Percentiles rank a stretch among this genome's conserved stretches.
Evolutionary conservation across 495 filamentous ascomycete species (phyloP).

Genomic region (Cercophora newfieldiana): DNA sequence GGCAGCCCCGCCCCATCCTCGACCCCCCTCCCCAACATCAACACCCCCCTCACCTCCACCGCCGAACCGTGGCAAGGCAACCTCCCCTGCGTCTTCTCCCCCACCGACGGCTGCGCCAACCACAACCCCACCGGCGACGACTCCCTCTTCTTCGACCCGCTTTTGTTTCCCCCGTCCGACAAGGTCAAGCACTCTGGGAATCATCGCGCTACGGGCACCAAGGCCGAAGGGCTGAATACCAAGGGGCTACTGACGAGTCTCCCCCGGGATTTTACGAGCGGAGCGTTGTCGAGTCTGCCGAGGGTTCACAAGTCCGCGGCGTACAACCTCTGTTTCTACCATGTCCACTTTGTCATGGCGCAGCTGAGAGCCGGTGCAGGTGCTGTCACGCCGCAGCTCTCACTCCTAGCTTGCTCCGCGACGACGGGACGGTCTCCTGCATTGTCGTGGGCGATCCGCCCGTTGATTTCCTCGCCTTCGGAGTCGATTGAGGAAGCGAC

Average conservation of each 20-base stretch:
- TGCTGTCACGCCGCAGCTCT: background rate
- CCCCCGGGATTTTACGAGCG: constrained; percentile 15
- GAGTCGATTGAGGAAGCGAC: constrained; percentile 6
- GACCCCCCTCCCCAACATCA: constrained; percentile 9
- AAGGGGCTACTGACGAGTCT: background rate
- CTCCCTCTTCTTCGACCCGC: constrained; percentile 25
- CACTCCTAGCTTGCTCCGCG: constrained; percentile 5
- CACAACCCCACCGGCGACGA: constrained; percentile 29
- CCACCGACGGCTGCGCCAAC: constrained; percentile 28
- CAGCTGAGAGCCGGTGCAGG: background rate
- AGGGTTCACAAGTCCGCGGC: constrained; percentile 28
- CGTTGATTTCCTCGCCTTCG: background rate
- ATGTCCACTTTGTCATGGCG: constrained; percentile 23
- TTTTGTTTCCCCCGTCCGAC: constrained; percentile 15
- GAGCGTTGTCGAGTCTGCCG: constrained; percentile 22
- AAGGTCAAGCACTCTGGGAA: constrained; percentile 19
- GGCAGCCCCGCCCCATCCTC: background rate
- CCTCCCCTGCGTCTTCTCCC: constrained; percentile 32
- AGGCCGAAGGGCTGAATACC: no score
- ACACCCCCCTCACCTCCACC: background rate
- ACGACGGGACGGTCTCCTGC: constrained; percentile 14
- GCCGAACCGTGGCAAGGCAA: constrained; percentile 30
- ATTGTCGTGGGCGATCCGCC: constrained; percentile 16
- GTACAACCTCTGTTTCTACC: constrained; percentile 29
- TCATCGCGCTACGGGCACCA: background rate